Base-by-base conservation (phyloP, 2,329 filamentous ascomycete species). In the Zymoseptoria pseudotritici region DNA sequence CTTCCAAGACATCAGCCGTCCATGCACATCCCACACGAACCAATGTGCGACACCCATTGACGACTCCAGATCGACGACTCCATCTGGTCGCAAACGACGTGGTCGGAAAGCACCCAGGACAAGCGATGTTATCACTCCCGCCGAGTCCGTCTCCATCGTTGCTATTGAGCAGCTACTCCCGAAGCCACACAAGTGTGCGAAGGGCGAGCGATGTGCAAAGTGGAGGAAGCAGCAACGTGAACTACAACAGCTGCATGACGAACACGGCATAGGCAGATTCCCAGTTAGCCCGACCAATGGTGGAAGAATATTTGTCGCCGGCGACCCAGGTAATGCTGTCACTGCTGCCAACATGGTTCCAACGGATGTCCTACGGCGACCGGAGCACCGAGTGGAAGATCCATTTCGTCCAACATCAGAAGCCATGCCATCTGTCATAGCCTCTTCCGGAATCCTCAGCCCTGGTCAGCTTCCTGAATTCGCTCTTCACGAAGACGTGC, bases 131-230 rank as follows among this genome's bases (percentile, higher is more conserved):
- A 87, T 94, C 71, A 87, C 87, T 1, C 90, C 90, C 2, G 83
- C 86, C 60, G 90, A 96, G 73, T 93, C 90, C 0, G 87, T 94
- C 3, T 96, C 91, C 0, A 96, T 96, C 67, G 91, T 96, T 36
- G 91, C 89, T 26, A 96, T 96, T 64, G 91, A 96, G 76, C 90
- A 96, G 74, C 79, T 94, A 57, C 82, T 96, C 58, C 91, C 91
- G 4, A 92, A 90, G 76, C 84, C 87, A 17, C 92, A 96, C 75
- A 82, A 83, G 59, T 97, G 92, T 76, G 85, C 85, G 53, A 96
- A 95, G 74, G 92, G 92, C 53, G 89, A 94, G 74, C 86, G 88
- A 67, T 96, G 92, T 75, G 80, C 84, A 54, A 95, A 91, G 73
- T 96, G 84, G 82, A 84, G 82, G 73, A 90, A 87, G 72, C 88